Evolutionary conservation across 2,329 filamentous ascomycete species (phyloP).

Genomic region (Taxawa tesnikishii): DNA sequence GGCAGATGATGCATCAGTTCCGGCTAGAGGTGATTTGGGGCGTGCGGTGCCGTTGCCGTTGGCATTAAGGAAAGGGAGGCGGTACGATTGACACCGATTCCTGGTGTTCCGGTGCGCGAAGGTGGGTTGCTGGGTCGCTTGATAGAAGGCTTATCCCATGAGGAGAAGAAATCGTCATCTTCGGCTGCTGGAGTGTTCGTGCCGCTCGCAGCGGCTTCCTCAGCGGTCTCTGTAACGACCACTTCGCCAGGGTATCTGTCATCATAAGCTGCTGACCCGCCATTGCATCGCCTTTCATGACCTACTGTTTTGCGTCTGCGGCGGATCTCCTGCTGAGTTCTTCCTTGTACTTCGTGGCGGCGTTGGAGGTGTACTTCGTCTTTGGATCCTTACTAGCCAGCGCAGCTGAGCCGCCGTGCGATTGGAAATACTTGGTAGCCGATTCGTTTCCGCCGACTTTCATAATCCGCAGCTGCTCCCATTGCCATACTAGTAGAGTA

Average conservation of each 20-base stretch:
- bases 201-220: conserved; percentile 48
- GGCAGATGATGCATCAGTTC: conserved; percentile 36
- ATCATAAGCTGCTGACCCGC: conserved; percentile 14
- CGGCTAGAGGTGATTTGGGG: conserved; percentile 68
- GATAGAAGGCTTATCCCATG: conserved; percentile 95
- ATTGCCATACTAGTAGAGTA: conserved; percentile 89
- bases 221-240: conserved; percentile 61
- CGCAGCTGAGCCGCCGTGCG: conserved; percentile 85
- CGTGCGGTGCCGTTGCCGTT: conserved; percentile 54
- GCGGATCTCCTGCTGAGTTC: conserved; percentile 79
- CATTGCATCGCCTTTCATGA: conserved; percentile 8
- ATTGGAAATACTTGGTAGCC: conserved; percentile 95
- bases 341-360: conserved; percentile 96
- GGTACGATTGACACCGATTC: conserved; percentile 42
- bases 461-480: conserved; percentile 94
- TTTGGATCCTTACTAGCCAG: conserved; percentile 94
- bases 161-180: conserved; percentile 94
- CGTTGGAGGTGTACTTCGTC: conserved; percentile 88
- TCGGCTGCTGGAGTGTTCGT: conserved; percentile 69
- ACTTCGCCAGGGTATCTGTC: conserved; percentile 73
- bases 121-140: conserved; percentile 91
- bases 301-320: conserved; percentile 73
- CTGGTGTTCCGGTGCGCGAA: conserved; percentile 78
- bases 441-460: conserved; percentile 98
- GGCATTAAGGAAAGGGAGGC: conserved; percentile 70